Conservation (phyloP, 495 filamentous ascomycete genomes). For the Aspergillus ostianus region DNA sequence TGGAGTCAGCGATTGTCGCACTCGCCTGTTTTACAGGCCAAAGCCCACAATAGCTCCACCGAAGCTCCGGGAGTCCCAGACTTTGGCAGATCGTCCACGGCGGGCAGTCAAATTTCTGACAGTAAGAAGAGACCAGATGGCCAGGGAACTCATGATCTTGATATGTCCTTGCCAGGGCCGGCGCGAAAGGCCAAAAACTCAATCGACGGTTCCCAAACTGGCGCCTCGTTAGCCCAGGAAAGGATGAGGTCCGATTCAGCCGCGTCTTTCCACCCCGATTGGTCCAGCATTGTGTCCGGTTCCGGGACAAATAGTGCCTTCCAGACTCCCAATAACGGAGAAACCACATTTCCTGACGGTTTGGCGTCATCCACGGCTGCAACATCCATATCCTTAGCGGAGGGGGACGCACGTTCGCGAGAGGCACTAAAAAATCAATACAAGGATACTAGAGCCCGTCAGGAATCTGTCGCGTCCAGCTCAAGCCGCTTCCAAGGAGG, state of each 20-base stretch:
- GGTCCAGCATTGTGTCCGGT: slow-evolving; percentile 28
- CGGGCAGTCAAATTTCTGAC: slow-evolving; percentile 24
- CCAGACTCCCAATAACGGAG: slow-evolving; percentile 27
- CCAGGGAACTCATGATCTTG: slow-evolving; percentile 27
- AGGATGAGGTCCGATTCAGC: slow-evolving; percentile 33
- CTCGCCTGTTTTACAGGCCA: slow-evolving; percentile 35
- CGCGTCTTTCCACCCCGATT: slow-evolving; percentile 39
- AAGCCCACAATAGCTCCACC: slow-evolving; percentile 24
- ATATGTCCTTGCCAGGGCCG: slow-evolving; percentile 18
- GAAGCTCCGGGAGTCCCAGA: slow-evolving; percentile 25
- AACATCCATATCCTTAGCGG: slow-evolving; percentile 38
- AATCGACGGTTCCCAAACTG: slow-evolving; percentile 26
- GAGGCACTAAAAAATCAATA: slow-evolving; percentile 23
- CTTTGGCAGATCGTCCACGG: slow-evolving; percentile 17
- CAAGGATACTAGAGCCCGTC: slow-evolving; percentile 18
- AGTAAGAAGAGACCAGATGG: slow-evolving; percentile 30
- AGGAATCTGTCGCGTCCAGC: slow-evolving; percentile 23
- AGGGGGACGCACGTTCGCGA: slow-evolving; percentile 27
- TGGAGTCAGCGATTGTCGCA: slow-evolving; percentile 31
- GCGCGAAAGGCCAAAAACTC: slow-evolving; percentile 27
- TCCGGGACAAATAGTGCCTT: slow-evolving; percentile 31
- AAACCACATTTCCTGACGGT: slow-evolving; percentile 39
- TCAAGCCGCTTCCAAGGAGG: slow-evolving; percentile 32
- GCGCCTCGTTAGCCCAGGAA: slow-evolving; percentile 18
- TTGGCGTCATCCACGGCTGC: slow-evolving; percentile 36